phyloP scores from a whole-genome alignment of 805 yeast species.

The Saccharomyces paradoxus region DNA sequence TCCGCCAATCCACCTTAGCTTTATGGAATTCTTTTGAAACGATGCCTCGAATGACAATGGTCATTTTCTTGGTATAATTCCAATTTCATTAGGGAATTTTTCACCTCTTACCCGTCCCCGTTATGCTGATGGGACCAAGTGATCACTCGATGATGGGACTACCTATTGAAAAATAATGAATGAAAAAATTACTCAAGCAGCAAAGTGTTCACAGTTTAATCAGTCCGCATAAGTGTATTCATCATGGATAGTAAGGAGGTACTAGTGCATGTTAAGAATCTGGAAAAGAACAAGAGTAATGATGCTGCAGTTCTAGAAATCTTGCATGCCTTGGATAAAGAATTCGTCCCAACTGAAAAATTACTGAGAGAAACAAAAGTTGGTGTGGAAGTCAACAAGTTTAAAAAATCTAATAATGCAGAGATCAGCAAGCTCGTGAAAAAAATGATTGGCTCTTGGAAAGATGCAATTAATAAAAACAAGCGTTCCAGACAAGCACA shows the following conservation, averaged over 20 bases:
- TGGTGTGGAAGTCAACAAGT: conserved; percentile 93
- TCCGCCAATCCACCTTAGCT: neutral
- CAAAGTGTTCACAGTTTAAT: neutral
- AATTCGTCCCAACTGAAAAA: conserved; percentile 75
- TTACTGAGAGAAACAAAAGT: conserved; percentile 84
- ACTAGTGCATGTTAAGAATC: conserved; percentile 53
- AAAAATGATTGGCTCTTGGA: conserved; percentile 80
- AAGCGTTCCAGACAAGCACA: conserved; percentile 32
- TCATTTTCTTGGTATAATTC: neutral
- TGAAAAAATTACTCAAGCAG: neutral
- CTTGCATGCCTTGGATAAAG: conserved; percentile 54
- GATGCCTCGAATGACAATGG: neutral
- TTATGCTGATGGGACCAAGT: neutral
- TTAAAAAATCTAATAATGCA: conserved; percentile 55
- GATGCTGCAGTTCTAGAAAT: conserved; percentile 61
- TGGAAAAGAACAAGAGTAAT: conserved; percentile 59
- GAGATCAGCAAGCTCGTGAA: conserved; percentile 69
- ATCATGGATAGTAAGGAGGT: conserved; percentile 69
- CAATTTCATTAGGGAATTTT: neutral
- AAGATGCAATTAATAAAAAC: conserved; percentile 71
- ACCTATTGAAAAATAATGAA: neutral
- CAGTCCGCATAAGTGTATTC: neutral
- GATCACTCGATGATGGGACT: neutral
- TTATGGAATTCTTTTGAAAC: too few species aligned
- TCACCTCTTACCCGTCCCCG: neutral